Base-by-base conservation (phyloP, 768 basidiomycete species). In the Tulasnella calospora region DNA sequence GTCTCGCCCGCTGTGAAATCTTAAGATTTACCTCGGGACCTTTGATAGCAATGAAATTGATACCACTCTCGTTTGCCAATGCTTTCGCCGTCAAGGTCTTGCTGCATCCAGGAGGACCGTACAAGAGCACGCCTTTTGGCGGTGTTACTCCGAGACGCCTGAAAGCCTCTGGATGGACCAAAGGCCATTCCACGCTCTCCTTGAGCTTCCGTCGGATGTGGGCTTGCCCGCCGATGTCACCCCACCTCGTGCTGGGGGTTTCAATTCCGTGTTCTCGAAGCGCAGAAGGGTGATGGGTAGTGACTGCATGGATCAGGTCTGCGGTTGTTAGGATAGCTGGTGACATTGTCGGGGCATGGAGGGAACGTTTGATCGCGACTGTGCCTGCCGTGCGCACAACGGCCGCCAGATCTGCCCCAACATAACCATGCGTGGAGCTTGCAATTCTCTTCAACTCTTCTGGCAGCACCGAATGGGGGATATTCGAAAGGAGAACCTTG, bases 11-110 rank as follows among this genome's bases (percentile, higher is more conserved):
- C 27, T 19, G 21, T 17, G 30, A 33, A 27, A 46, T 30, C 30
- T 35, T 35, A 9, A 19, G 44, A 81, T 89, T 81, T 81, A 94
- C 97, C 89, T 99, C 98, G 0, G 98, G 96, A 0, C 98, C 98
- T 84, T 98, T 98, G 21, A 98, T 89, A 1, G 91, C 90, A 86
- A 98, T 96, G 83, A 99, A 99, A 0, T 96, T 97, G 8, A 98
- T 97, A 21, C 95, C 94, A 3, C 93, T 95, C 86, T 99, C 96
- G 83, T 96, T 98, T 19, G 98, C 98, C 10, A 99, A 89, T 1
- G 97, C 97, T 83, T 97, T 97, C 0, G 98, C 98, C 21, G 99
- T 88, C 95, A 99, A 96, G 1, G 98, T 99, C 87, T 99, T 99
- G 36, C 98, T 97, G 81, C 98, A 99, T 8, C 98, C 80, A 38